phyloP scores from a whole-genome alignment of 495 filamentous ascomycete genomes.

The Bacidia rubella region DNA sequence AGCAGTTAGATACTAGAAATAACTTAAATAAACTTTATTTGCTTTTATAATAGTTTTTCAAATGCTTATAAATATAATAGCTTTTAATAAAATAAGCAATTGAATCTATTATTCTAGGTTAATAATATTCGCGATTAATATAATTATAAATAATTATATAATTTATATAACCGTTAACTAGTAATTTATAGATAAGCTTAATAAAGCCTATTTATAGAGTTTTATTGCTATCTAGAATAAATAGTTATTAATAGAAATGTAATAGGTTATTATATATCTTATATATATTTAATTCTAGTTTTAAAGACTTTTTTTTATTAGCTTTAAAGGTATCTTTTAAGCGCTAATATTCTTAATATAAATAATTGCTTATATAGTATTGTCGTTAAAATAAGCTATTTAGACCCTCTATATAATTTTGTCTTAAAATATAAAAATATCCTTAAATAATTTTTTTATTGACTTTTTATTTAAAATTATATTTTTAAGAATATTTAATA shows the following conservation, averaged over 20 bases:
- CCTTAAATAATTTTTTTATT: constrained; percentile 2
- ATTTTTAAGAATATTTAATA: neutral
- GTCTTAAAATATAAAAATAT: neutral
- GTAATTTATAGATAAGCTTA: neutral
- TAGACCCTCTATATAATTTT: constrained; percentile 3
- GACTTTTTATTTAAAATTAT: neutral
- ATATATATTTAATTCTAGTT: neutral
- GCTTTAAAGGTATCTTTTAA: neutral
- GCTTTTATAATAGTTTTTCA: neutral
- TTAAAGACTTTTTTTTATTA: neutral
- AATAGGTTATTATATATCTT: neutral
- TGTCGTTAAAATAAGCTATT: neutral
- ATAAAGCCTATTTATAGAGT: neutral
- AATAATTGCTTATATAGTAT: constrained; percentile 1
- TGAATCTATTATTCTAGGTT: neutral
- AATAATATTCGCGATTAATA: neutral
- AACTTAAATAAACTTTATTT: constrained; percentile 1
- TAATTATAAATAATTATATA: neutral
- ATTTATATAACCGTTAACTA: neutral
- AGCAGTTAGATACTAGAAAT: neutral
- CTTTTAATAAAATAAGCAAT: neutral
- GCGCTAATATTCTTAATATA: neutral
- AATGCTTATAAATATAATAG: constrained; percentile 1
- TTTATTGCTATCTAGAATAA: constrained; percentile 1
- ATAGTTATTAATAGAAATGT: neutral